Conservation (phyloP, 208 protist species). For the Leishmania arabica region DNA sequence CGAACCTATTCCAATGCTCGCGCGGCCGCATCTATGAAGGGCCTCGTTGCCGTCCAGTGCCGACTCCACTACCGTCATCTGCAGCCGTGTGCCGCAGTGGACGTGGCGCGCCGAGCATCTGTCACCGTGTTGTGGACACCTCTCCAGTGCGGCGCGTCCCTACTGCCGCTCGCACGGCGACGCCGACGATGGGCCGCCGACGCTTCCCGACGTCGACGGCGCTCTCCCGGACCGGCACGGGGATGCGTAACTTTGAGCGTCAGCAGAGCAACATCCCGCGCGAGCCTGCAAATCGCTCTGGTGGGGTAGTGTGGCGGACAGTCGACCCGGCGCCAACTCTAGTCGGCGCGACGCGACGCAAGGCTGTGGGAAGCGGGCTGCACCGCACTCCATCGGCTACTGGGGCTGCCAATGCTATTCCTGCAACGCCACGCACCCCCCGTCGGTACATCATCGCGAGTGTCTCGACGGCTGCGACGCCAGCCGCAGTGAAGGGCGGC, state of each 20-base stretch:
- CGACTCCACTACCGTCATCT: not conserved
- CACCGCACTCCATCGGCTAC: constrained; percentile 18
- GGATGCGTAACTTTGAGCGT: constrained; percentile 15
- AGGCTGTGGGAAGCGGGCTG: not conserved
- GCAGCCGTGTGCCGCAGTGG: not conserved
- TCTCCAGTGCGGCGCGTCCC: constrained; percentile 2
- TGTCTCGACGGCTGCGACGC: constrained; percentile 22
- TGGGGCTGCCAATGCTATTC: not conserved
- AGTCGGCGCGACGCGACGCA: constrained; percentile 15
- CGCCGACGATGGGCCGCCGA: constrained; percentile 6
- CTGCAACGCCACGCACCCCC: constrained; percentile 18
- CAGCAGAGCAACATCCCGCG: constrained; percentile 11
- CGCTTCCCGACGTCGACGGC: constrained; percentile 4
- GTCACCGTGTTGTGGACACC: not conserved
- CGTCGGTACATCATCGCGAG: constrained; percentile 27
- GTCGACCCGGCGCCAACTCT: constrained; percentile 33
- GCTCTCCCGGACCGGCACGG: constrained; percentile 12
- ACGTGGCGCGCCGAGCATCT: too few relatives aligned
- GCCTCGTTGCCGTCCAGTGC: not conserved
- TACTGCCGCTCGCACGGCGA: not conserved
- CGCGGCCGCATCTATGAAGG: not conserved
- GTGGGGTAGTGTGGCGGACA: not conserved
- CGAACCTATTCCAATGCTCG: not conserved
- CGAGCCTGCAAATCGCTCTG: not conserved
- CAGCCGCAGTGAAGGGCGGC: constrained; percentile 3